These are phyloP conservation scores for Mimosa bimucronata DNA, from an alignment of 306 rosid species.

Conservation along the genomic window DNA sequence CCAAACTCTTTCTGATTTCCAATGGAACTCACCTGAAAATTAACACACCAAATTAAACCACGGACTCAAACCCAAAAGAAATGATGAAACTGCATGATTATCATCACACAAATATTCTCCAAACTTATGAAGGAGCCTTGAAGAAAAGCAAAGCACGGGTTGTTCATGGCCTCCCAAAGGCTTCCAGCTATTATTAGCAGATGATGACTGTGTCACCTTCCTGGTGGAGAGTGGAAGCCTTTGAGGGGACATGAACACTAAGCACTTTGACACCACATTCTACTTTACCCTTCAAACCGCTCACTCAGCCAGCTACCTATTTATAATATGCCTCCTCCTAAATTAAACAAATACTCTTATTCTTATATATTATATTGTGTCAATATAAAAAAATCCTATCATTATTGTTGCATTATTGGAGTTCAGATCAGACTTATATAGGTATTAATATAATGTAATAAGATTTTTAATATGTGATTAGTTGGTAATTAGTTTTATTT, in stretches of 20 bases:
- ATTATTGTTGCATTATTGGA: not conserved
- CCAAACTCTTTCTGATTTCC: not conserved
- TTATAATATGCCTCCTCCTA: not conserved
- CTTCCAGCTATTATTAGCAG: conserved; percentile 30
- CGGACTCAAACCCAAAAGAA: not conserved
- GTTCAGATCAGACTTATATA: not conserved
- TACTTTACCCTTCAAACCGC: not conserved
- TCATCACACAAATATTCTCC: not conserved
- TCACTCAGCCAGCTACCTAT: not conserved
- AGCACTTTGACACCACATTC: conserved; percentile 33
- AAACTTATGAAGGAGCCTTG: not conserved
- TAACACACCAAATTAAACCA: not conserved
- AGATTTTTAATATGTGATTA: not conserved
- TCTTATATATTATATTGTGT: too few species aligned
- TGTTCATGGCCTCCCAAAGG: conserved; percentile 38
- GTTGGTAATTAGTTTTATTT: too few species aligned
- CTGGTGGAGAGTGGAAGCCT: conserved; percentile 41
- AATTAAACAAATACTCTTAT: too few species aligned
- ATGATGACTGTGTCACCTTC: not conserved
- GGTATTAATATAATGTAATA: not conserved
- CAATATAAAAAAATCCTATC: too few species aligned
- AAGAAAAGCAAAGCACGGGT: conserved; percentile 35
- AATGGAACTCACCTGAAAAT: not conserved
- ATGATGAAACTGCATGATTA: not conserved
- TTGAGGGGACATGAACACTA: conserved; percentile 51